Evolutionary conservation across 345 rosid genomes (phyloP).

Genomic region (Draba incana): DNA sequence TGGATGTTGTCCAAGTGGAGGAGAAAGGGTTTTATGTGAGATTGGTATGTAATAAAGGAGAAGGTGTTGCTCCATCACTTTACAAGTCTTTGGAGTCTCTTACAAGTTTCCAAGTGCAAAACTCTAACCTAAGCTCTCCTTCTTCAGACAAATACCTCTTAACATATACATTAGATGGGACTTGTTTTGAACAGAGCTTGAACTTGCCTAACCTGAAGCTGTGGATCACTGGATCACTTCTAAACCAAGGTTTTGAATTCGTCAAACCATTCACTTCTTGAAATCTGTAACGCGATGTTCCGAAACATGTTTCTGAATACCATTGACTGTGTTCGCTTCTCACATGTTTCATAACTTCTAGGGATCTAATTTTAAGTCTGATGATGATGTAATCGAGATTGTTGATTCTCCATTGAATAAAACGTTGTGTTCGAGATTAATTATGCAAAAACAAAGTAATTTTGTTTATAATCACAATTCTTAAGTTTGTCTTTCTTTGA

Average conservation of each 20-base stretch:
- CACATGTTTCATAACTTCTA: conserved; percentile 17
- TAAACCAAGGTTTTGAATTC: conserved; percentile 80
- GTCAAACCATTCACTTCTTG: conserved; percentile 36
- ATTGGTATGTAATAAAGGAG: conserved; percentile 59
- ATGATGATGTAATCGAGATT: conserved; percentile 20
- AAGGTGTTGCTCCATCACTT: conserved; percentile 67
- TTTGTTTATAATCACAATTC: conserved; percentile 15
- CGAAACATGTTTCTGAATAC: not conserved
- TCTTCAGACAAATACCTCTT: conserved; percentile 54
- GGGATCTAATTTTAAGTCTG: conserved; percentile 21
- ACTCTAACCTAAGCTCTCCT: conserved; percentile 61
- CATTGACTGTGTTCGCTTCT: conserved; percentile 1
- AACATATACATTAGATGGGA: conserved; percentile 59
- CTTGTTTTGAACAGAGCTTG: conserved; percentile 50
- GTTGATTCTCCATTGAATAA: conserved; percentile 24
- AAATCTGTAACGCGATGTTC: conserved; percentile 5
- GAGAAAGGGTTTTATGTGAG: conserved; percentile 70
- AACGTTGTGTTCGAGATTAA: conserved; percentile 1
- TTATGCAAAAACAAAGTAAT: not conserved
- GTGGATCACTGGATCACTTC: conserved; percentile 71
- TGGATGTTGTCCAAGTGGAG: conserved; percentile 77
- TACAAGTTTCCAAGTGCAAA: conserved; percentile 61
- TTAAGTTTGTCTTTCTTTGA: not conserved
- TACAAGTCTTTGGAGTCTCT: conserved; percentile 80
- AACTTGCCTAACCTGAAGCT: conserved; percentile 68